Base-by-base conservation (phyloP, 768 basidiomycete genomes). In the Paxillus ammoniavirescens region DNA sequence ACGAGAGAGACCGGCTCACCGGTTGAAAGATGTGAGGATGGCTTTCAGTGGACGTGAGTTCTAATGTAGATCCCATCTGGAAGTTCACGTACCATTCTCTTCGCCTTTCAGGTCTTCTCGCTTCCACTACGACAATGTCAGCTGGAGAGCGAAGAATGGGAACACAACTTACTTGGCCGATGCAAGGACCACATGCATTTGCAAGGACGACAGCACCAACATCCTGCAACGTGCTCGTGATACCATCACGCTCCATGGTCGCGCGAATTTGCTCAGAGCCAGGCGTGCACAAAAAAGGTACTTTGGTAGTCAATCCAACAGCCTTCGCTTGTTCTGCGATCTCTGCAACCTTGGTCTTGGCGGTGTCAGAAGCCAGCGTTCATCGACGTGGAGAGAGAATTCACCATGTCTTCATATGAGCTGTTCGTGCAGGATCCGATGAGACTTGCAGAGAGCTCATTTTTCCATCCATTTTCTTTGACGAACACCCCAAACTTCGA, bases 351-450 rank as follows among this genome's bases (percentile, higher is more conserved):
- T 91, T 84, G 8, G 93, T 93, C 93, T 93, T 63, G 35, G 13
- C 47, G 36, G 49, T 54, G 46, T 56, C 56, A 61, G 6, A 4
- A 55, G 18, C n/a, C 0, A 15, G 38, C 13, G 13, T n/a, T 17
- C 8, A 35, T 38, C 49, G 35, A 50, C 49, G 40, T 31, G 26
- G 2, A 7, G 47, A 9, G 36, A 42, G 35, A 52, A 10, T 55
- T 70, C 56, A 91, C 91, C 92, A 94, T 87, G 65, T 94, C 92
- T 68, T 96, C 92, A 66, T 98, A 99, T 5, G 94, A 97, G 54
- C 94, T 97, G 70, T 99, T 99, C 30, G 97, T 99, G 71, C 97
- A 99, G n/a, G 93, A 97, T 21, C 97, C 97, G 64, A 99, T 99
- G 26, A 99, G 79, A 47, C 80, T 84, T 21, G 94, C 96, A 10